Evolutionary conservation across 495 filamentous ascomycete species (phyloP).

Genomic region (Penicillium samsonianum): DNA sequence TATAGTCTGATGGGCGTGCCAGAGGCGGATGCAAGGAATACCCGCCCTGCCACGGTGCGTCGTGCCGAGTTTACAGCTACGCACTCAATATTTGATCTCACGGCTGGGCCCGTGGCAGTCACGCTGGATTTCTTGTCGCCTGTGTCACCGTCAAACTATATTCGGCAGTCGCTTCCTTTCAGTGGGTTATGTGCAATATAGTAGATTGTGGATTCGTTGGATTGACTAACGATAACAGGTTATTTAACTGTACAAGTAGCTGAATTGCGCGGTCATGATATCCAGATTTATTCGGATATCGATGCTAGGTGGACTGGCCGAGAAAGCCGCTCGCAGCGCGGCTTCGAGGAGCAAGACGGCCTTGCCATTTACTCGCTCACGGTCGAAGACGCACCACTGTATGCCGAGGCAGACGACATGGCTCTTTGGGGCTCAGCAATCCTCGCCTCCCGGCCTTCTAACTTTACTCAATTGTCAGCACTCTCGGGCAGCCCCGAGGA

Average conservation of each 20-base stretch:
- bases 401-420: conserved; percentile 48
- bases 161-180: conserved; percentile 81
- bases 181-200: conserved; percentile 35
- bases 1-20: conserved; percentile 52
- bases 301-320: conserved; percentile 53
- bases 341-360: conserved; percentile 28
- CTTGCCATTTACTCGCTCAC: conserved; percentile 35
- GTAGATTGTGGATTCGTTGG: not conserved
- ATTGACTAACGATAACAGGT: conserved; percentile 24
- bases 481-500: conserved; percentile 26
- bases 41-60: conserved; percentile 39
- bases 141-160: conserved; percentile 79
- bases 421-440: conserved; percentile 45
- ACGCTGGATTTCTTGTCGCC: conserved; percentile 73
- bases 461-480: conserved; percentile 33
- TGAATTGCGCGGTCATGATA: conserved; percentile 24
- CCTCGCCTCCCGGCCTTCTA: conserved; percentile 30
- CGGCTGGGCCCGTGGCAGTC: conserved; percentile 42
- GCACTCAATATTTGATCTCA: conserved; percentile 46
- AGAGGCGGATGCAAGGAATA: conserved; percentile 22
- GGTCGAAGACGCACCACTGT: conserved; percentile 38
- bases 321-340: conserved; percentile 26
- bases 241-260: conserved; percentile 70
- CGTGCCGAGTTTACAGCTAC: conserved; percentile 49
- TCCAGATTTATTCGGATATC: conserved; percentile 53